Base-by-base conservation (phyloP, 495 filamentous ascomycete genomes). In the Lentithecium fluviatile region DNA sequence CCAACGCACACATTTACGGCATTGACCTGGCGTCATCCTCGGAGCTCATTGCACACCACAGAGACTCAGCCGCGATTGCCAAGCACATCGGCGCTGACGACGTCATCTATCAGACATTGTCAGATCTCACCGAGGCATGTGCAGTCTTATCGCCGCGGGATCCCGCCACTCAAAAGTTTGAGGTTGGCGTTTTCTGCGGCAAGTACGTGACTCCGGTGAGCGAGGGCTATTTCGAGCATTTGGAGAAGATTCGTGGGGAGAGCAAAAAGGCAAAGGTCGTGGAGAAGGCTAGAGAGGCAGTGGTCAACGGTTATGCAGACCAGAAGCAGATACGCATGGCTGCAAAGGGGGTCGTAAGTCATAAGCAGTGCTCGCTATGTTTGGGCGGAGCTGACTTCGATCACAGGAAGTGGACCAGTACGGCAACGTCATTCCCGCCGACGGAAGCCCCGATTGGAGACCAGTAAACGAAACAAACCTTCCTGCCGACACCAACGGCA, bases 181-280 rank as follows among this genome's bases (percentile, higher is more conserved):
- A 97, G 73, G 86, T 95, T n/a, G 93, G 94, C 60, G 91, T 97
- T 15, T 97, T 98, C 79, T 95, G 89, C 63, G 94, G 95, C 21
- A 83, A 83, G 68, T 97, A 97, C 73, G 78, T 90, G 47, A 99
- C 94, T 0, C 86, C 85, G 0, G 89, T 97, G 3, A 79, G 83
- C 0, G 79, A 85, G n/a, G 85, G 80, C 24, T 97, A 97, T 75
- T 95, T 98, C 67, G 83, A 88, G 50, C 91, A 93, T 68, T 79
- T 96, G 5, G 90, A 95, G 73, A 71, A 79, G 45, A 71, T 91
- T 12, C 79, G 90, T 45, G 88, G 90, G 29, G 83, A 91, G 75
- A 86, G 81, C 59, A 79, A 80, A 64, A 90, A 88, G 76, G 69
- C 84, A 69, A 90, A 90, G 71, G 82, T 86, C 12, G 68, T 88